Evolutionary conservation across 1,284 basidiomycete species (phyloP), one percentile per base, ranked within the genome.

Genomic region (Ceratobasidium sp.): DNA sequence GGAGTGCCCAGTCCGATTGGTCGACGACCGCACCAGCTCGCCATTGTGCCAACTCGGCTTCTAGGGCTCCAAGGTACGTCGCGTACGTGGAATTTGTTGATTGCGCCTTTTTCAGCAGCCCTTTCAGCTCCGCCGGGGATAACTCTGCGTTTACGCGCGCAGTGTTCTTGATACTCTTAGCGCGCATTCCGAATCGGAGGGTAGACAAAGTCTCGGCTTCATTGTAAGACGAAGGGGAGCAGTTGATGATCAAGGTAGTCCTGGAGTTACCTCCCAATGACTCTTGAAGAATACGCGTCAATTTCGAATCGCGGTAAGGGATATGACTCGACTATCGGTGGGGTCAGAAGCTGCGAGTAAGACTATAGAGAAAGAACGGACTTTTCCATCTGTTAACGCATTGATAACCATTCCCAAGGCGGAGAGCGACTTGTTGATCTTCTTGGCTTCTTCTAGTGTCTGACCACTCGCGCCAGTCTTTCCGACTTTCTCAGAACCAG

Each of bases 321-420:
- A 99, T 91, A 77, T 99, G 95, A 73, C 94, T 93, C 14, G 94
- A 91, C 95, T 98, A 69, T 57, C 46, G 42, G 5, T 27, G 27
- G 36, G 39, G 53, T 19, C 11, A 27, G 23, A 23, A 27, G 27
- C 21, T 53, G 27, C 36, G 5, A 56, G 29, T 8, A 5, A 16
- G 2, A 19, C 25, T n/a, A n/a, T 23, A 13, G 46, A 53, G 30
- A 60, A 47, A 27, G 59, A 54, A 75, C 83, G 57, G 73, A 90
- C 95, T 85, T 98, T 98, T 71, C 90, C 85, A 76, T 99, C 97
- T 1, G 97, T 99, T 71, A 99, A 82, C 2, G 96, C 92, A 75
- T 99, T 99, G 79, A 99, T 99, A 77, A 99, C 97, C 95, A 99
- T 99, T 56, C 97, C 97, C 71, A 99, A 85, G 11, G 97, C 96